A percentile compares a stretch with the other conserved stretches of the same genome.
Evolutionary conservation across 2,329 filamentous ascomycete genomes (phyloP).

Genomic region (Lizonia empirigonia): DNA sequence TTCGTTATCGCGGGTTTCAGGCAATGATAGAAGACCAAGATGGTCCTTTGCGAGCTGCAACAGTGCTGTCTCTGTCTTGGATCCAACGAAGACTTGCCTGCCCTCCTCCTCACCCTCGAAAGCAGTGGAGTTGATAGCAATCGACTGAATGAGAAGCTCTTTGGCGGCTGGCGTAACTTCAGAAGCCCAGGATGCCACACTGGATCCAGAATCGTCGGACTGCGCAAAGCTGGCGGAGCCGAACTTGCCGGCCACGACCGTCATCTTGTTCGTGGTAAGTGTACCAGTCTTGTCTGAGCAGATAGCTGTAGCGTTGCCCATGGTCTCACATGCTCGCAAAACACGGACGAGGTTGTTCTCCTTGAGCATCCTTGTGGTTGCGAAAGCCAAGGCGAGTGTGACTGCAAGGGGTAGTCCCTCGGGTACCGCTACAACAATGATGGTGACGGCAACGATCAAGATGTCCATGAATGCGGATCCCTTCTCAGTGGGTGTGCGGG

Average conservation of each 20-base stretch:
- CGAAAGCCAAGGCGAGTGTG: conserved; percentile 45
- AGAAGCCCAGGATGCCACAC: conserved; percentile 49
- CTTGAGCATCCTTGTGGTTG: conserved; percentile 44
- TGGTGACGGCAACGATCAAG: conserved; percentile 51
- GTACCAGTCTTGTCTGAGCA: conserved; percentile 48
- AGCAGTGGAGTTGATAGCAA: conserved; percentile 58
- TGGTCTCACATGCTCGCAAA: conserved; percentile 43
- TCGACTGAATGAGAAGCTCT: conserved; percentile 35
- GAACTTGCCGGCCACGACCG: conserved; percentile 49
- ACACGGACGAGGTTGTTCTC: conserved; percentile 45
- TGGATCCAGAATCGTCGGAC: conserved; percentile 54
- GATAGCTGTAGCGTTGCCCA: conserved; percentile 46
- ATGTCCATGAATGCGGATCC: conserved; percentile 49
- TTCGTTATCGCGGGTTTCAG: conserved; percentile 55
- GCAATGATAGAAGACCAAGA: conserved; percentile 57
- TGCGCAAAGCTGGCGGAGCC: conserved; percentile 53
- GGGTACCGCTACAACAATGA: conserved; percentile 51
- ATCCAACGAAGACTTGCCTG: conserved; percentile 59
- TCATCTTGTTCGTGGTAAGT: conserved; percentile 50
- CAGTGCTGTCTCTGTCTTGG: conserved; percentile 63
- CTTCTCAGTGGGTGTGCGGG: conserved; percentile 33
- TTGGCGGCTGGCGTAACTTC: conserved; percentile 51
- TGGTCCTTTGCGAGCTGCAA: conserved; percentile 58
- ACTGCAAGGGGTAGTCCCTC: conserved; percentile 48
- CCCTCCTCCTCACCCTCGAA: conserved; percentile 55